Evolutionary conservation across 2,329 filamentous ascomycete genomes (phyloP).

Genomic region (Xylariomycetidae sp.): DNA sequence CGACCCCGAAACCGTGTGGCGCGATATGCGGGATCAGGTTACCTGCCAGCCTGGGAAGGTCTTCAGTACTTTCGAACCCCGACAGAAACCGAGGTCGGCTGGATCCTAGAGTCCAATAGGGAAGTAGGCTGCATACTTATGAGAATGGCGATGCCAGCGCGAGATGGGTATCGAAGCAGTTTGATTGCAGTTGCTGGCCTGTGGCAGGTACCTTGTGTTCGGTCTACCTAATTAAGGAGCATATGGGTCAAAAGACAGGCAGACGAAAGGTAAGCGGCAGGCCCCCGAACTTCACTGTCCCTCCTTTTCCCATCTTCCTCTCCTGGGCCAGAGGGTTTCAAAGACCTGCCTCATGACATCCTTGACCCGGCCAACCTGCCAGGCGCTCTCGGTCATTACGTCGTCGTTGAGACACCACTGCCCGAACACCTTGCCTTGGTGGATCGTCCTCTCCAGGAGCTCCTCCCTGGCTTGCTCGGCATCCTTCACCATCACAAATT

Average conservation of each 20-base stretch:
- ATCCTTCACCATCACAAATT: constrained; percentile 37
- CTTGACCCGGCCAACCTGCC: constrained; percentile 27
- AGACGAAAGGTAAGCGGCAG: too few relatives aligned
- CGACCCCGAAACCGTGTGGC: constrained; percentile 12
- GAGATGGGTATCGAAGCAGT: too few relatives aligned
- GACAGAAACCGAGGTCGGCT: constrained; percentile 2
- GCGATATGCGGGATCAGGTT: constrained; percentile 16
- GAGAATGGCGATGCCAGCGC: too few relatives aligned
- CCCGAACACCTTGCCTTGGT: constrained; percentile 27
- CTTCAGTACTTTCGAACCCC: constrained; percentile 10
- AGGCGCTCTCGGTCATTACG: constrained; percentile 29
- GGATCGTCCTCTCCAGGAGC: constrained; percentile 28
- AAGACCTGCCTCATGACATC: constrained; percentile 30
- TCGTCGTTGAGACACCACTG: constrained; percentile 39
- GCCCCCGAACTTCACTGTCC: too few relatives aligned
- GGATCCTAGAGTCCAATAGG: not conserved
- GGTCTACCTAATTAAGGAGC: too few relatives aligned
- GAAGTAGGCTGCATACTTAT: too few relatives aligned
- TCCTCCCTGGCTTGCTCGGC: constrained; percentile 30
- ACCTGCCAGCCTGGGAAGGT: constrained; percentile 12
- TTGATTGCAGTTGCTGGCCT: too few relatives aligned
- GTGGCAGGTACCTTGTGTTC: too few relatives aligned
- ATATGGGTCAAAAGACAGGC: too few relatives aligned
- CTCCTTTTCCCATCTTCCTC: constrained; percentile 18
- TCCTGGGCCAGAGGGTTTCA: constrained; percentile 24